Evolutionary conservation across 768 basidiomycete genomes (phyloP), one percentile per base, ranked within the genome.

Genomic region (Neoboletus brunneissimus): DNA sequence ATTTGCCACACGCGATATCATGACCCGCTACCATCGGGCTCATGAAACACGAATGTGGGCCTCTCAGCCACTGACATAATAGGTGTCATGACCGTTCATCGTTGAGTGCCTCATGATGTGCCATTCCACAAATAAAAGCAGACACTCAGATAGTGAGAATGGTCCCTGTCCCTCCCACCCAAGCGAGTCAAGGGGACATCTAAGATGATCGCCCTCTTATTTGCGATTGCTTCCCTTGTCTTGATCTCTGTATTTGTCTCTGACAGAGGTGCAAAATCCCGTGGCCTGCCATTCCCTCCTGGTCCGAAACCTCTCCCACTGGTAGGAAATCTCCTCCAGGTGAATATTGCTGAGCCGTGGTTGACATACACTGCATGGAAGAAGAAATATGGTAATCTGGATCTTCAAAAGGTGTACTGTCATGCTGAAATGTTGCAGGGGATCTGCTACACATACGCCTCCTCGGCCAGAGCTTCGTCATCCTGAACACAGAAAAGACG

Each of bases 321-420:
- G 20, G 41, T 72, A 23, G 71, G 71, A 42, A 69, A 70, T 55
- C 25, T 68, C 38, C 53, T 57, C 46, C 64, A 67, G 42, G 31
- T 74, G 35, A 67, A 72, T 40, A 55, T 59, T 2, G 31, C 65
- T 12, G 54, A 64, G n/a, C 69, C 73, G 5, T 75, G 73, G 73
- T 42, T 74, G 27, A 66, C 71, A 20, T 74, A 73, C 53, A 62
- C 73, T 13, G 53, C 64, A n/a, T 74, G 74, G 74, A 64, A 61
- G 57, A 61, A 66, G 55, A 59, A 51, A 52, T 74, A 74, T 51
- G 74, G 73, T 64, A 35, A 37, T 59, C 41, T n/a, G n/a, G 12
- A 13, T 35, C 4, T 31, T 4, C 22, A 12, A 37, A 18, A 29
- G 3, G 4, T 40, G 31, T 43, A 7, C 12, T 23, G 25, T 29